Percentiles rank a stretch among this genome's conserved stretches.
Conservation (phyloP, 805 yeast species). For the Diddensiella santjacobensis region DNA sequence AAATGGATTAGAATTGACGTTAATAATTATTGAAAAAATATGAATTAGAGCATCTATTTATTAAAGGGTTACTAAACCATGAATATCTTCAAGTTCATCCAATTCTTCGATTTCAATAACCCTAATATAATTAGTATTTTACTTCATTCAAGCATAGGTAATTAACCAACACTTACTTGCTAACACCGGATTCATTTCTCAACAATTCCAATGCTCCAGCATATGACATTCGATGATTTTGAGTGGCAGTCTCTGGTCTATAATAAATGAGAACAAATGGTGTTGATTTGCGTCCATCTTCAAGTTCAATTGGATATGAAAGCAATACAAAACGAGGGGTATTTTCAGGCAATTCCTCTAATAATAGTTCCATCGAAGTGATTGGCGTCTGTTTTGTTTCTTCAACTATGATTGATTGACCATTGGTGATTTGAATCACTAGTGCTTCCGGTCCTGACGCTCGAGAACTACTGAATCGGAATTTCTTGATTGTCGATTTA, state of each 20-base stretch:
- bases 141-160: not conserved
- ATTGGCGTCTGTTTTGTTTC: slow-evolving; percentile 18
- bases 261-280: slow-evolving; percentile 84
- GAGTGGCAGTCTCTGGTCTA: slow-evolving; percentile 83
- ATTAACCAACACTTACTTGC: slow-evolving; percentile 44
- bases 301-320: slow-evolving; percentile 65
- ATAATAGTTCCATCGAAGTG: slow-evolving; percentile 54
- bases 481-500: slow-evolving; percentile 56
- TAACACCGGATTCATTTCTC: slow-evolving; percentile 74
- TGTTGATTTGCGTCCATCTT: slow-evolving; percentile 68
- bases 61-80: slow-evolving; percentile 26
- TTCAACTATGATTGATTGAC: slow-evolving; percentile 16
- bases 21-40: too few relatives aligned
- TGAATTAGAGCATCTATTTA: not conserved
- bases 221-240: slow-evolving; percentile 77
- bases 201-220: slow-evolving; percentile 87
- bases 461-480: slow-evolving; percentile 69
- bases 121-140: slow-evolving; percentile 29
- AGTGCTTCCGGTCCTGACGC: slow-evolving; percentile 57
- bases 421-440: slow-evolving; percentile 14
- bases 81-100: slow-evolving; percentile 64
- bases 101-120: slow-evolving; percentile 61
- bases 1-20: too few relatives aligned
- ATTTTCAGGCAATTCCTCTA: slow-evolving; percentile 77
- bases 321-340: slow-evolving; percentile 71